Evolutionary conservation across 805 yeast species (phyloP), one percentile per base, ranked within the genome.

Genomic region (Teunomyces cretensis): DNA sequence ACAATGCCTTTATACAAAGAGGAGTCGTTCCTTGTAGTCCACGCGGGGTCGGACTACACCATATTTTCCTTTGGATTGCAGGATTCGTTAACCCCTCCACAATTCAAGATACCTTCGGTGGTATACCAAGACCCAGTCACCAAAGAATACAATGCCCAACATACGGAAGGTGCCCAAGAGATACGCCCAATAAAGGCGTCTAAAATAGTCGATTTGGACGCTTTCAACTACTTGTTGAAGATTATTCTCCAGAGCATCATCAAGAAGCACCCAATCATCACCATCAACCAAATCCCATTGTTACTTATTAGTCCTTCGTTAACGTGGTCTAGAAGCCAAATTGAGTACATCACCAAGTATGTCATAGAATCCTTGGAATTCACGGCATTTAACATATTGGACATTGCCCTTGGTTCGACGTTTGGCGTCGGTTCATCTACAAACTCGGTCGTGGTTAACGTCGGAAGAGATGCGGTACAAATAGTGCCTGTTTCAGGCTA

Each of bases 11-110:
- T 71, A 44, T 72, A 63, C 50, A 68, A 73, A 54, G 77, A 72
- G 55, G 76, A 72, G 41, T 66, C 60, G 58, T 72, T 68, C 50
- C 61, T 72, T 19, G 78, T 91, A 24, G 78, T 91, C 24, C 83
- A 88, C 44, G 88, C 96, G 1, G 96, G 97, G 24, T 85, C 96
- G 2, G 72, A 69, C 43, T 68, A 76, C 43, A 88, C 97, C 0
- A 69, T 84, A 43, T 87, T 88, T 24, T 86, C 86, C 53, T 83
- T 87, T 60, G 97, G 97, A 2, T 70, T 91, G 22, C 95, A 86
- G 54, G 84, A 79, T 43, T 72, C 86, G 1, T 74, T 88, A 49
- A 68, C 86, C 7, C 88, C 94, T 1, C 96, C 97, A 1, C 78
- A 82, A 19, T 79, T 78, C 51, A 80, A 80, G 45, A 72, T 90